Base-by-base conservation (phyloP, 305 asterid genomes). In the Fraxinus greggii region DNA sequence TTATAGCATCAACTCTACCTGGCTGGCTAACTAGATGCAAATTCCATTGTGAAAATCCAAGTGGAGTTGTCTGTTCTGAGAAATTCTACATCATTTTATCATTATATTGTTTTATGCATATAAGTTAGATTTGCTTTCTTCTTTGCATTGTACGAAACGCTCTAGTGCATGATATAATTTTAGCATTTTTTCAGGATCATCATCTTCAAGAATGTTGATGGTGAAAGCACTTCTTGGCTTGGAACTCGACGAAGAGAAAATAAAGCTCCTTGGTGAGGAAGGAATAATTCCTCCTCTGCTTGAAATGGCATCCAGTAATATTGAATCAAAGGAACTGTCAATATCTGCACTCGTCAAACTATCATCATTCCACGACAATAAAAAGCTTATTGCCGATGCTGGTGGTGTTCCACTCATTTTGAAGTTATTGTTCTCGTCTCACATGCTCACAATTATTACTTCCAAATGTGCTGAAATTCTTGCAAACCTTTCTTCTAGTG, bases 391-490 rank as follows among this genome's bases (percentile, higher is more conserved):
- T 54, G 89, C 93, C 74, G 86, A 80, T 17, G 80, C 88, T 29
- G 92, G 88, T 7, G 94, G 92, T 0, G 86, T 89, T 78, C 85
- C 86, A 78, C 86, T 86, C 19, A 70, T 92, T 13, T 31, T 89
- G 73, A 88, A 89, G 74, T 85, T 87, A 8, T 54, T 90, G n/a
- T 86, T 84, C 48, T 89, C 91, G 3, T 75, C 92, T 67, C 91
- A 86, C 75, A 26, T 83, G 31, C 80, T 79, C 26, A 69, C 85
- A 19, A 48, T 72, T 17, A 81, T 90, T 15, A 82, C 85, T 1
- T 84, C 90, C 3, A 89, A 86, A 79, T 89, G 90, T 82, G 87
- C 91, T 1, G 93, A 90, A 78, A 84, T 92, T 74, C 88, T 92
- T 2, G 89, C 91, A 23, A 88, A 88, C 81, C 90, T 92, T 77